Percentiles rank a stretch among this genome's conserved stretches.
These are phyloP conservation scores for Balansia obtecta DNA, from an alignment of 2,329 filamentous ascomycete genomes.

Conservation along the genomic window DNA sequence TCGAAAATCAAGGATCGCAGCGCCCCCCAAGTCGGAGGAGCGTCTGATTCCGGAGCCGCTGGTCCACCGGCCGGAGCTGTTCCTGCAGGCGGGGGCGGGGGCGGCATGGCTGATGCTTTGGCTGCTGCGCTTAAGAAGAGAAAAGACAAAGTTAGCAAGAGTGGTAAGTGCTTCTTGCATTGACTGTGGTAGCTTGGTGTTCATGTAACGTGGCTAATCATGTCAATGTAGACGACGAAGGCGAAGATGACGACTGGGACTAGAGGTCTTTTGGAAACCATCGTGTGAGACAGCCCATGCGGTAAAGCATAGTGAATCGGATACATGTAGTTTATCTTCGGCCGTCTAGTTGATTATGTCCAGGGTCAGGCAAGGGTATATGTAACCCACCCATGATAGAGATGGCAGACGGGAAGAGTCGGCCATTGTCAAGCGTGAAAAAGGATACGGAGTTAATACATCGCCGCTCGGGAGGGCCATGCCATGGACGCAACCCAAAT, in stretches of 20 bases:
- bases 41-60: conserved; percentile 37
- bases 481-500: no score
- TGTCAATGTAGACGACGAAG: conserved; percentile 52
- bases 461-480: no score
- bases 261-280: conserved; percentile 18
- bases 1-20: conserved; percentile 61
- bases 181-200: no score
- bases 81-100: conserved; percentile 40
- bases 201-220: conserved; percentile 5
- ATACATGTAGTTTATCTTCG: neutral
- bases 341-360: no score
- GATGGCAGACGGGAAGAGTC: no score
- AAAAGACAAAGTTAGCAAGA: conserved; percentile 89
- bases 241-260: conserved; percentile 62
- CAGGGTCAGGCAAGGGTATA: no score
- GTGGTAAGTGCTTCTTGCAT: conserved; percentile 54
- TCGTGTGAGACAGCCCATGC: neutral
- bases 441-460: no score
- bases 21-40: conserved; percentile 43
- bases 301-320: neutral
- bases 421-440: no score
- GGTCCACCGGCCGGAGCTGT: conserved; percentile 39
- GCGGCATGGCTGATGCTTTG: conserved; percentile 70
- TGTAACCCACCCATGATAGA: no score
- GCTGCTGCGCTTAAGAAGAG: conserved; percentile 67